Conservation (phyloP, 305 asterid species). For the Fraxinus nigra region DNA sequence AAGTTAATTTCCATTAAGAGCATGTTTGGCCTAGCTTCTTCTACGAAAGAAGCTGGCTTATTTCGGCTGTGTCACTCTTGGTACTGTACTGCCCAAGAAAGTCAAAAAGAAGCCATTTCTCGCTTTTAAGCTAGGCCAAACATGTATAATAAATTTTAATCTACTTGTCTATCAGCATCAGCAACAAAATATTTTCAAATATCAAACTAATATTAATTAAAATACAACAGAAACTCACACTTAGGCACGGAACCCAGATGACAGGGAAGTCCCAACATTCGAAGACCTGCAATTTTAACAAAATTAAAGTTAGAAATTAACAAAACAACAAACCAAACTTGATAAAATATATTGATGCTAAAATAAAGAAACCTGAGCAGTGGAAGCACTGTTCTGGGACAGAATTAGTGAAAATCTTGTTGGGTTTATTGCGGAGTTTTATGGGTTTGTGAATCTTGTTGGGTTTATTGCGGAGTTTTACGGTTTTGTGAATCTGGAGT, state of each 20-base stretch:
- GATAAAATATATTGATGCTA: background rate
- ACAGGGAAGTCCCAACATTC: conserved; percentile 25
- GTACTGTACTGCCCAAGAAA: background rate
- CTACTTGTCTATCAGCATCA: background rate
- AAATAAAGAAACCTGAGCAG: conserved; percentile 25
- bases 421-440: conserved; percentile 2
- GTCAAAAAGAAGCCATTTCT: background rate
- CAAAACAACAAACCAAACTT: background rate
- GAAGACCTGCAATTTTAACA: conserved; percentile 35
- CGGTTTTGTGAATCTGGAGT: conserved; percentile 7
- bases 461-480: conserved; percentile 4
- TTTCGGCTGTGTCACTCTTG: background rate
- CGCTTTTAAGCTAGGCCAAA: background rate
- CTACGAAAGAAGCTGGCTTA: background rate
- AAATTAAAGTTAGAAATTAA: background rate
- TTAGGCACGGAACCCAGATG: conserved; percentile 19
- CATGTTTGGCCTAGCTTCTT: background rate
- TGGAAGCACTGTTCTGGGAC: conserved; percentile 17
- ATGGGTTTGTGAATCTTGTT: background rate
- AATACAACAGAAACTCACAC: conserved; percentile 30
- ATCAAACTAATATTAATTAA: background rate
- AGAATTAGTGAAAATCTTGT: conserved; percentile 17
- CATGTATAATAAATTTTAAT: background rate
- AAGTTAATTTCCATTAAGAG: background rate
- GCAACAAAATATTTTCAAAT: background rate